Evolutionary conservation across 768 basidiomycete species (phyloP).

Genomic region (Pulveroboletus frians): DNA sequence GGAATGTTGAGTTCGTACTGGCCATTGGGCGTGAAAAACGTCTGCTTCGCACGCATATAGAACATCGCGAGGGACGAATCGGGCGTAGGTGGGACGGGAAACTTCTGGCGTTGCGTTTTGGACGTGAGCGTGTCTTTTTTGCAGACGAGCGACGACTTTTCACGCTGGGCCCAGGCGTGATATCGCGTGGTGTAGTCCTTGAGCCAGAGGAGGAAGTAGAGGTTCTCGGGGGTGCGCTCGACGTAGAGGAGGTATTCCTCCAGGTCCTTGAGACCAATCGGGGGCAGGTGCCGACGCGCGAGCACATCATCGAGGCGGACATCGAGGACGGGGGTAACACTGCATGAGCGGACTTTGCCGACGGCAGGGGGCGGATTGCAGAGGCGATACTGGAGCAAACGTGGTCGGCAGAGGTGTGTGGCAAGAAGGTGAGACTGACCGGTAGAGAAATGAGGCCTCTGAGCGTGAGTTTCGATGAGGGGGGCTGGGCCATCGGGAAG

Average conservation of each 20-base stretch:
- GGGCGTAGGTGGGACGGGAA: conserved; percentile 32
- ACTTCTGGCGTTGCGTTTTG: conserved; percentile 31
- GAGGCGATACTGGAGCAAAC: conserved; percentile 36
- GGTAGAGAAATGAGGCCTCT: conserved; percentile 37
- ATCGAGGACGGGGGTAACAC: conserved; percentile 61
- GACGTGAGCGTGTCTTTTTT: conserved; percentile 40
- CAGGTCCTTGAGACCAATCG: conserved; percentile 70
- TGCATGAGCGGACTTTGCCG: conserved; percentile 63
- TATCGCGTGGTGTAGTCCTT: conserved; percentile 61
- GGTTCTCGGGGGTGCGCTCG: conserved; percentile 69
- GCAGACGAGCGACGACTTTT: conserved; percentile 22
- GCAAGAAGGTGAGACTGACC: conserved; percentile 18
- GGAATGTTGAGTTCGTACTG: conserved; percentile 69
- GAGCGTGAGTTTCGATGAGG: conserved; percentile 28
- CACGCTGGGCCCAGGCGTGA: conserved; percentile 35
- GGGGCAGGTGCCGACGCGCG: conserved; percentile 71
- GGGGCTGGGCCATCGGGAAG: conserved; percentile 25
- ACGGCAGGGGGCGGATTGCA: conserved; percentile 67
- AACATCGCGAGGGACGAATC: conserved; percentile 63
- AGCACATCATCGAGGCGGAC: conserved; percentile 72
- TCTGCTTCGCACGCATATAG: conserved; percentile 74
- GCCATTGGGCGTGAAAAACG: conserved; percentile 70
- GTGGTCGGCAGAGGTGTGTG: neutral
- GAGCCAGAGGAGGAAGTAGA: conserved; percentile 83
- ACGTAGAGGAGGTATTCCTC: conserved; percentile 81